These are phyloP conservation scores for Salisapilia sapeloensis DNA, from an alignment of 352 stramenopile genomes.

Conservation along the genomic window DNA sequence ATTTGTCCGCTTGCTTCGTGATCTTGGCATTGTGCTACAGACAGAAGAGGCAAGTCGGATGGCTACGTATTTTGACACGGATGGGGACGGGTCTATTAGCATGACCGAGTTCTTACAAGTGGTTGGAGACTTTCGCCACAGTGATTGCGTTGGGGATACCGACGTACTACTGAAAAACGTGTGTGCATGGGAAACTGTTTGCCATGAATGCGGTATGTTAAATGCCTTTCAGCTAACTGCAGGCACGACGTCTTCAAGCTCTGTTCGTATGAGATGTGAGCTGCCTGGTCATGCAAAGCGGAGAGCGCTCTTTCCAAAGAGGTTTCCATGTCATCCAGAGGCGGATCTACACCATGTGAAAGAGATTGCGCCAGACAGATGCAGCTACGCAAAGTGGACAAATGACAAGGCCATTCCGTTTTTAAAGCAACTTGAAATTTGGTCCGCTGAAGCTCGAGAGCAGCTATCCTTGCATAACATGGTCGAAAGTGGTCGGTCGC, in stretches of 20 bases:
- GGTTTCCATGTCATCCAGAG: constrained; percentile 38
- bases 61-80: constrained; percentile 75
- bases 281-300: constrained; percentile 47
- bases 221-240: constrained; percentile 79
- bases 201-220: constrained; percentile 81
- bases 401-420: constrained; percentile 27
- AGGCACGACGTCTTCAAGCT: constrained; percentile 16
- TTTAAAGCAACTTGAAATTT: constrained; percentile 56
- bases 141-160: constrained; percentile 57
- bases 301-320: constrained; percentile 17
- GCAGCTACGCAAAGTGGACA: constrained; percentile 39
- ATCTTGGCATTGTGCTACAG: constrained; percentile 70
- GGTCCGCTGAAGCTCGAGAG: constrained; percentile 51
- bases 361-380: constrained; percentile 26
- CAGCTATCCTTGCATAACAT: constrained; percentile 46
- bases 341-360: constrained; percentile 51
- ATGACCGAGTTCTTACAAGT: constrained; percentile 75
- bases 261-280: constrained; percentile 35
- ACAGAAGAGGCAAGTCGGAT: constrained; percentile 61
- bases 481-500: constrained; percentile 42
- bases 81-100: constrained; percentile 43
- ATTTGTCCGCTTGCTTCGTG: constrained; percentile 30
- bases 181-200: constrained; percentile 86
- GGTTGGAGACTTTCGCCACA: constrained; percentile 43
- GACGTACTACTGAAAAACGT: constrained; percentile 58